Conservation (phyloP, 306 rosid species). For the Hippophae rhamnoides region DNA sequence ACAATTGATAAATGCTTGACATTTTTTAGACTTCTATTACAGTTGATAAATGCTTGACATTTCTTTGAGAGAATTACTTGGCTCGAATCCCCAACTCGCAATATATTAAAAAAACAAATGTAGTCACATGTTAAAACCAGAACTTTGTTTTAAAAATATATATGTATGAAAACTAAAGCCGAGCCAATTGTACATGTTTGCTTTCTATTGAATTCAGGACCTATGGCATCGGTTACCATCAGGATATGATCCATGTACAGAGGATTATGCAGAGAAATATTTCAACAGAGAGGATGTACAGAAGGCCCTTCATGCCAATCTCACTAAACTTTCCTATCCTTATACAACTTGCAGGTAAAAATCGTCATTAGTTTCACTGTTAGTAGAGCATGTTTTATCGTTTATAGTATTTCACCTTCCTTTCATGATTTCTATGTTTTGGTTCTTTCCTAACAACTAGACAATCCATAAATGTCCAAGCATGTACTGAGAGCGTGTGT, state of each 20-base stretch:
- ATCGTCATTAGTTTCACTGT: not conserved
- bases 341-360: constrained; percentile 52
- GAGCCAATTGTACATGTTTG: not conserved
- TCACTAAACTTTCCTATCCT: constrained; percentile 41
- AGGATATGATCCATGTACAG: constrained; percentile 59
- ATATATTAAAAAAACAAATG: too few species aligned
- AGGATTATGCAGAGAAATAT: constrained; percentile 24
- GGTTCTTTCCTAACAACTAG: not conserved
- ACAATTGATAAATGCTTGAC: too few species aligned
- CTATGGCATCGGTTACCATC: constrained; percentile 43
- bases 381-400: not conserved
- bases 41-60: too few species aligned
- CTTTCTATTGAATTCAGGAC: constrained; percentile 21
- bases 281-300: constrained; percentile 58
- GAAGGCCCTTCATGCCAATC: constrained; percentile 51
- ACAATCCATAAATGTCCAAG: not conserved
- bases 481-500: constrained; percentile 17
- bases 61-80: too few species aligned
- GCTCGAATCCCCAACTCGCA: too few species aligned
- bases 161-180: not conserved
- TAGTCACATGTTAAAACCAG: too few species aligned
- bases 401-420: too few species aligned
- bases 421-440: not conserved
- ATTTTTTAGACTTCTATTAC: too few species aligned
- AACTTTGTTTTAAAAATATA: not conserved